These are phyloP conservation scores for Tolypocladium inflatum DNA, from an alignment of 2,329 filamentous ascomycete genomes.

Conservation along the genomic window DNA sequence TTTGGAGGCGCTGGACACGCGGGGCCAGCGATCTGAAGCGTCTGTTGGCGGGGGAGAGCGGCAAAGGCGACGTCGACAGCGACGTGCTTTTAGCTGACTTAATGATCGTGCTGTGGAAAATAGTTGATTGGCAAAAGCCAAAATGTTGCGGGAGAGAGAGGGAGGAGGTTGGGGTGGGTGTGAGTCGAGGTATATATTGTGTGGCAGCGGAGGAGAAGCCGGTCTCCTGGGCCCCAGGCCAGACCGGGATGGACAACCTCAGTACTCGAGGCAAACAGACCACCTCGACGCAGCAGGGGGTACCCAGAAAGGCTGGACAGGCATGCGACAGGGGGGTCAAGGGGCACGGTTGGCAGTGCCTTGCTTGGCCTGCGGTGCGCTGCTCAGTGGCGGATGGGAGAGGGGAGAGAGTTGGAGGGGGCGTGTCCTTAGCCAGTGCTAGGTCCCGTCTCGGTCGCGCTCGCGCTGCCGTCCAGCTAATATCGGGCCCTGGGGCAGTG, in stretches of 20 bases:
- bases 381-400: not conserved
- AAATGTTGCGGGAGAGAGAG: conserved; percentile 19
- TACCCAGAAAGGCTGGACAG: conserved; percentile 6
- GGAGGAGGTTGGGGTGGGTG: conserved; percentile 13
- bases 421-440: not conserved
- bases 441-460: not conserved
- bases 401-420: not conserved
- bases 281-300: conserved; percentile 1
- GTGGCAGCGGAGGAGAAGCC: conserved; percentile 1
- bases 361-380: not conserved
- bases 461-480: not conserved
- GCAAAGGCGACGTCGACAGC: conserved; percentile 15
- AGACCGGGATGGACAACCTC: not conserved
- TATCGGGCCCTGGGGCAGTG: not conserved
- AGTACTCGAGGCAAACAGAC: not conserved
- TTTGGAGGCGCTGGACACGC: conserved; percentile 16
- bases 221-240: not conserved
- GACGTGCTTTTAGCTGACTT: conserved; percentile 12
- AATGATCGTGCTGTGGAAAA: conserved; percentile 5
- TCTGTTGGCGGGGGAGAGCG: conserved; percentile 11
- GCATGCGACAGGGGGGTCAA: conserved; percentile 13
- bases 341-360: not conserved
- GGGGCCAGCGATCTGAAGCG: conserved; percentile 12
- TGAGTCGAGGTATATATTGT: conserved; percentile 23
- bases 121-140: conserved; percentile 28